Evolutionary conservation across 31 red algal species (phyloP), one percentile per base, ranked within the genome.

Genomic region (Odonthalia washingtoniensis): DNA sequence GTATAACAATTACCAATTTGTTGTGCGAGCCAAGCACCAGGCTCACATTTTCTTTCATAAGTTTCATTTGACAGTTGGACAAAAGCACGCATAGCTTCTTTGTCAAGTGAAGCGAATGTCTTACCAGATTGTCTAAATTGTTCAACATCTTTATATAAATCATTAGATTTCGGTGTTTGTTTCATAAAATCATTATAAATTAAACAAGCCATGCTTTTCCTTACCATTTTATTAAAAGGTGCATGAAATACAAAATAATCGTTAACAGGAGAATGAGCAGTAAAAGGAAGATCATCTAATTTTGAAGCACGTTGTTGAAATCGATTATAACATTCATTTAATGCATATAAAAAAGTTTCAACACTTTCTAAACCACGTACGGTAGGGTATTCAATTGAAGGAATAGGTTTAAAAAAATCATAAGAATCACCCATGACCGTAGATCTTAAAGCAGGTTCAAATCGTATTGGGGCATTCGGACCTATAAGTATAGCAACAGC

Each of bases 171-270:
- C 44, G 24, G 39, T 16, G 35, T 28, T 14, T 46, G 40, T 42
- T 42, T 86, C 39, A 91, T 39, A 72, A 91, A 91, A 62, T 91
- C 96, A 81, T 87, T 88, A 43, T 83, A 95, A 43, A 94, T 52
- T 0, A 98, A 79, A 32, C 94, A 82, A 17, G 96, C 96, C 45
- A 98, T 87, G 43, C 88, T 89, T 39, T 94, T 96, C 44, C 87
- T 87, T 40, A 98, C 96, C 96, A 98, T 89, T 79, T 98, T 98
- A 68, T 95, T 93, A 72, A 98, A 98, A 37, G 96, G 96, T 6
- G 96, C 94, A 37, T 98, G 96, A 49, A 98, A 98, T 3, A 95
- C 63, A 61, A 73, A 74, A 77, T 87, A 98, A 34, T 98, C 94
- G 4, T 87, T 82, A 24, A 43, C 69, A n/a, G 44, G 45, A 24